phyloP scores from a whole-genome alignment of 306 rosid species.

The Macrotyloma uniflorum region DNA sequence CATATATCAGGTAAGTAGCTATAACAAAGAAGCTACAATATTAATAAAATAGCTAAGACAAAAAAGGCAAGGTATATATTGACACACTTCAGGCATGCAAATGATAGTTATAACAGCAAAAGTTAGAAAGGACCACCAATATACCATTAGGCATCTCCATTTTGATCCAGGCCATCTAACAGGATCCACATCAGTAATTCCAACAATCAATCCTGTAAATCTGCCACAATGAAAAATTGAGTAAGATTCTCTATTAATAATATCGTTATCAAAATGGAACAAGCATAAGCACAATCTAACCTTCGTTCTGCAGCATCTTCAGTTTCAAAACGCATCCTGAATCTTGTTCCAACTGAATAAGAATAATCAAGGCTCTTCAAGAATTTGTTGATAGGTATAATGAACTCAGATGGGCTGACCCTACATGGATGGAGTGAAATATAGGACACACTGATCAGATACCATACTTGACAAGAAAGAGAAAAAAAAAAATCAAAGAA shows the following conservation, averaged over 20 bases:
- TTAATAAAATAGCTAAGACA: neutral
- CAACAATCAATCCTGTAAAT: constrained; percentile 72
- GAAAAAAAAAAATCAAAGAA: too few relatives aligned
- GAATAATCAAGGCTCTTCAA: constrained; percentile 68
- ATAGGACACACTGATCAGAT: constrained; percentile 13
- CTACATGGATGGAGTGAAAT: constrained; percentile 43
- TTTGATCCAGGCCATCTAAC: constrained; percentile 88
- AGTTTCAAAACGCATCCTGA: constrained; percentile 77
- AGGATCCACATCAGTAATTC: constrained; percentile 73
- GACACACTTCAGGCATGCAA: neutral
- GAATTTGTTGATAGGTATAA: constrained; percentile 70
- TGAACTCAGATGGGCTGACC: constrained; percentile 74
- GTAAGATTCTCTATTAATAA: neutral
- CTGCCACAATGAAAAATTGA: constrained; percentile 47
- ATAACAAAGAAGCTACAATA: neutral
- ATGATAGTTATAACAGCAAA: neutral
- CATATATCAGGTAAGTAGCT: neutral
- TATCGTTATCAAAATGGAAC: constrained; percentile 12
- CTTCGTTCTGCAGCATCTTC: constrained; percentile 87
- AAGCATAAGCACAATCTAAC: constrained; percentile 44
- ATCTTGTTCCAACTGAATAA: constrained; percentile 82
- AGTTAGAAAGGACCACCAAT: neutral
- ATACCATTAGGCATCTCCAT: constrained; percentile 87
- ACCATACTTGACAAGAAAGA: neutral
- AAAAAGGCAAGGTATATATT: neutral